A percentile compares a stretch with the other conserved stretches of the same genome.
Evolutionary conservation across 805 yeast genomes (phyloP).

Genomic region (Jamesozyma jinghongensis): DNA sequence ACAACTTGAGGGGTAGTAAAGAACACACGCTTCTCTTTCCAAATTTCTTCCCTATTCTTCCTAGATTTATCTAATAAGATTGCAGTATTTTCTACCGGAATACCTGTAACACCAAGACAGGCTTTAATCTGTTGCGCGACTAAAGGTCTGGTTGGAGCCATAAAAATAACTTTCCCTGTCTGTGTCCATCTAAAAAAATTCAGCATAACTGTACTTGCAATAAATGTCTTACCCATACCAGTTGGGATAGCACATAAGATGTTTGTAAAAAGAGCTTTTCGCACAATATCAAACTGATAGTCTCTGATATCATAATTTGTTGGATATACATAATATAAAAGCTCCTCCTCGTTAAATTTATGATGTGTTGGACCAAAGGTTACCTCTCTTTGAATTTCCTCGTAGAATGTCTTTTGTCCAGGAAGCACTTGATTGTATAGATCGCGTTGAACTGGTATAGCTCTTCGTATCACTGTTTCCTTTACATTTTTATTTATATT

Average conservation of each 20-base stretch:
- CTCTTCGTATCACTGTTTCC: slow-evolving; percentile 25
- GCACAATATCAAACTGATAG: slow-evolving; percentile 77
- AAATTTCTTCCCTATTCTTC: slow-evolving; percentile 61
- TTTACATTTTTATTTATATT: slow-evolving; percentile 28
- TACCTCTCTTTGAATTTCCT: slow-evolving; percentile 31
- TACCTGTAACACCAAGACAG: slow-evolving; percentile 78
- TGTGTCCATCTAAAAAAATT: slow-evolving; percentile 84
- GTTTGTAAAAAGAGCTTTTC: slow-evolving; percentile 62
- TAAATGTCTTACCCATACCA: slow-evolving; percentile 94
- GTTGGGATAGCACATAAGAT: slow-evolving; percentile 89
- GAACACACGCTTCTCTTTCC: slow-evolving; percentile 70
- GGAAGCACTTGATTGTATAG: slow-evolving; percentile 27
- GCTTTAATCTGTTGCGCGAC: slow-evolving; percentile 96
- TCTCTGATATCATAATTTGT: slow-evolving; percentile 76
- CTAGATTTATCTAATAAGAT: slow-evolving; percentile 55
- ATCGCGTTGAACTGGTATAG: slow-evolving; percentile 31
- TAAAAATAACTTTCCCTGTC: slow-evolving; percentile 69
- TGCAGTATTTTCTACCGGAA: slow-evolving; percentile 68
- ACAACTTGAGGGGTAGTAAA: slow-evolving; percentile 96
- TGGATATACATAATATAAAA: slow-evolving; percentile 64
- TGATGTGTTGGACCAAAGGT: slow-evolving; percentile 43
- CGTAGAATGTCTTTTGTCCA: slow-evolving; percentile 27
- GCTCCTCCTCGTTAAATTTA: slow-evolving; percentile 32
- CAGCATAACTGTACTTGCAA: slow-evolving; percentile 89
- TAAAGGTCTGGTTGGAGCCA: slow-evolving; percentile 95